phyloP scores from a whole-genome alignment of 306 rosid genomes.

The Ammopiptanthus mongolicus region DNA sequence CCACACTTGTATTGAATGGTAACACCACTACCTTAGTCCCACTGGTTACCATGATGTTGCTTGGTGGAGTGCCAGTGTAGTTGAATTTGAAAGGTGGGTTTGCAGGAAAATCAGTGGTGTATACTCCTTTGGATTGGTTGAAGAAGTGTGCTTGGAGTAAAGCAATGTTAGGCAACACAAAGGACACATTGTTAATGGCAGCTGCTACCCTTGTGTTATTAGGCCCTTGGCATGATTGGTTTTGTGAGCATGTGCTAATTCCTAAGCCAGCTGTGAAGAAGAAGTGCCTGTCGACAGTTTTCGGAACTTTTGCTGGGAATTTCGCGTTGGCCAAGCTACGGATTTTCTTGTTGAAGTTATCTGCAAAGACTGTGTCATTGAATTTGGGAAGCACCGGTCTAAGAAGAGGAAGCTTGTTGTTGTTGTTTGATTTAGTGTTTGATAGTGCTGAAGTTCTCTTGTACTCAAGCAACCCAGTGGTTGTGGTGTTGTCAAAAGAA shows the following conservation, averaged over 20 bases:
- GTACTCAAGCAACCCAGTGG: slow-evolving; percentile 56
- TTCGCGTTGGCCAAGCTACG: slow-evolving; percentile 43
- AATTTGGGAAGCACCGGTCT: slow-evolving; percentile 46
- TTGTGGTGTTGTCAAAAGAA: slow-evolving; percentile 61
- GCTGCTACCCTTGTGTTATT: slow-evolving; percentile 55
- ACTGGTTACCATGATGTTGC: slow-evolving; percentile 32
- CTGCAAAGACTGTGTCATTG: slow-evolving; percentile 57
- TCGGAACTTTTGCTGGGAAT: slow-evolving; percentile 64
- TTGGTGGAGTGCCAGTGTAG: slow-evolving; percentile 67
- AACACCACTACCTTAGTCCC: slow-evolving; percentile 58
- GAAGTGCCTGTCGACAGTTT: slow-evolving; percentile 37
- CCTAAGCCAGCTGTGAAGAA: slow-evolving; percentile 72
- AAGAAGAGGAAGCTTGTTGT: slow-evolving; percentile 38
- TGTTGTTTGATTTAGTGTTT: slow-evolving; percentile 12
- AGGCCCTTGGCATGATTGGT: slow-evolving; percentile 50
- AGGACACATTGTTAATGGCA: slow-evolving; percentile 56
- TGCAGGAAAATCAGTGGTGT: slow-evolving; percentile 56
- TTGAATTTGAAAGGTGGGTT: slow-evolving; percentile 64
- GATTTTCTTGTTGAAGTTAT: slow-evolving; percentile 38
- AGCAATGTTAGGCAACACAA: slow-evolving; percentile 61
- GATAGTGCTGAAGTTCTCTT: slow-evolving; percentile 21
- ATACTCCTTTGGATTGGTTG: slow-evolving; percentile 46
- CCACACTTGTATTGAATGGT: slow-evolving; percentile 55
- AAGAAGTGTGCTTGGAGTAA: slow-evolving; percentile 76
- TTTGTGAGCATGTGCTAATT: slow-evolving; percentile 41